Conservation (phyloP, 139 green algal species). For the Chlorella sp. region DNA sequence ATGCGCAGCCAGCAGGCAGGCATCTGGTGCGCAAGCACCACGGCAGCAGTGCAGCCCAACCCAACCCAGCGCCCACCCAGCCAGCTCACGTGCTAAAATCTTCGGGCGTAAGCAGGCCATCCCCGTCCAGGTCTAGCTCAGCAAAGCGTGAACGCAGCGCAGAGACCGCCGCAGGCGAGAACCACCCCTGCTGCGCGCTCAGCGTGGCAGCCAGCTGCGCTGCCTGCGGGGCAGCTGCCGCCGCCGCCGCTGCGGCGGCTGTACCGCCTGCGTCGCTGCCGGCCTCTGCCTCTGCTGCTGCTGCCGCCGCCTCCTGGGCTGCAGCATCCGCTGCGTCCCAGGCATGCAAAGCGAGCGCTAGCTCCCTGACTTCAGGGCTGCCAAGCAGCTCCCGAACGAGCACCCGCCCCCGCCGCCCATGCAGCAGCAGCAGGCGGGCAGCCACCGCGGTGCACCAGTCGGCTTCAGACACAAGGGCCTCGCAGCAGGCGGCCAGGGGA, state of each 20-base stretch:
- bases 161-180: conserved; percentile 58
- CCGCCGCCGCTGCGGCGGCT: not conserved
- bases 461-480: conserved; percentile 34
- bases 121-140: conserved; percentile 69
- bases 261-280: not conserved
- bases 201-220: conserved; percentile 31
- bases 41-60: too few species aligned
- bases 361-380: conserved; percentile 50
- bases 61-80: not conserved
- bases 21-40: too few species aligned
- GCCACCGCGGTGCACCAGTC: conserved; percentile 67
- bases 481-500: conserved; percentile 41
- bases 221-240: not conserved
- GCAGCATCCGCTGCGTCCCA: conserved; percentile 1
- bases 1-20: too few species aligned
- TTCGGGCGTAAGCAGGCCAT: conserved; percentile 57
- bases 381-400: conserved; percentile 56
- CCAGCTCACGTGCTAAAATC: conserved; percentile 56
- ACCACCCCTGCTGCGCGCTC: conserved; percentile 57
- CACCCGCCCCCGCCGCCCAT: conserved; percentile 56
- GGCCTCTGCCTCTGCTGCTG: not conserved
- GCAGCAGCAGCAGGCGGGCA: conserved; percentile 76
- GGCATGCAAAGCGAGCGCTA: conserved; percentile 8
- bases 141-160: conserved; percentile 68
- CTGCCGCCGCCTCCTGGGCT: not conserved